Evolutionary conservation across 2,329 filamentous ascomycete species (phyloP), one percentile per base, ranked within the genome.

Genomic region (Diaporthe vaccinii): DNA sequence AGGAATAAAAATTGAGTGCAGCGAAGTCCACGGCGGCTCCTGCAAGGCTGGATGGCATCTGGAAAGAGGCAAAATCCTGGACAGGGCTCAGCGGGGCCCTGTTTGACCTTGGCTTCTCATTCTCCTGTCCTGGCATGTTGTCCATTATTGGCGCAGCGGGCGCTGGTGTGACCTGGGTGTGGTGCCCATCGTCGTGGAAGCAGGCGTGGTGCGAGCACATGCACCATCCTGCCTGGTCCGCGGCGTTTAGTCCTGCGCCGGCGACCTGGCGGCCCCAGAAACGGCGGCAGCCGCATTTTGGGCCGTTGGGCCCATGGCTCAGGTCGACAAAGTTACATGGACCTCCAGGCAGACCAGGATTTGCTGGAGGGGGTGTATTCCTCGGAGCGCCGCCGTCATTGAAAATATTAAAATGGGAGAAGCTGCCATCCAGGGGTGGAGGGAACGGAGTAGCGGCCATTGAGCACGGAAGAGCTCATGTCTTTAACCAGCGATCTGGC

Each of bases 151-250:
- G 55, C 28, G 70, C 39, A 44, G 75, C 41, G 39, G 41, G 17
- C 36, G 53, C 46, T 39, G 39, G 51, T 49, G 69, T 46, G 59
- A 76, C 71, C 74, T 83, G 82, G 68, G 77, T 74, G 62, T 81
- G 76, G 74, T 82, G 82, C 39, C 79, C 82, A 78, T 91, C 86
- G 80, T 91, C 90, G 76, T 92, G 90, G 76, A 86, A 92, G 81
- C 90, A 92, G 72, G 90, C 90, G 81, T 92, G 90, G 78, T 92
- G 90, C 71, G 88, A 88, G 79, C 90, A 92, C 90, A 91, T 91
- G 83, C 90, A 92, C 85, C 87, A 90, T 76, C 84, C 84, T 39
- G 84, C 79, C 79, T 90, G 86, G 72, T 87, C 86, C 53, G 81
- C 76, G 69, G 80, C 81, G 17, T 79, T 79, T 76, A 77, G 80